Base-by-base conservation (phyloP, 2,329 filamentous ascomycete genomes). In the Hypoxylon sp. region DNA sequence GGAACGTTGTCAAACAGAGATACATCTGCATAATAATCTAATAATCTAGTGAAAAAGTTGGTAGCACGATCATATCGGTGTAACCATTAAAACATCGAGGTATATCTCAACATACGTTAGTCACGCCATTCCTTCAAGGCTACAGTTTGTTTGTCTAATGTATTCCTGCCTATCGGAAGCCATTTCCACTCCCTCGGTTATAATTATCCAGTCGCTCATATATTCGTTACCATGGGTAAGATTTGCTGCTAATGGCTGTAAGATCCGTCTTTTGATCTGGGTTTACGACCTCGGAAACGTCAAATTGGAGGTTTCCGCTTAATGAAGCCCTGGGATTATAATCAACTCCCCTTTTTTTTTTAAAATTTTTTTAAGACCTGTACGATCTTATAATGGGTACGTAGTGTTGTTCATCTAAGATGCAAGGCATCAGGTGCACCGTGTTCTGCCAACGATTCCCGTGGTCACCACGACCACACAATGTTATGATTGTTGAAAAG, bases 31-130 rank as follows among this genome's bases (percentile, higher is more conserved):
- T 36, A 56, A 25, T 51, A 60, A 63, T 51, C 49, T 17, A 17
- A n/a, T 36, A 60, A 63, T 51, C 49, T 17, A 17, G 13, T 36
- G 5, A 11, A 23, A 30, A 28, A 41, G 56, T 61, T 64, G 51
- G 51, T 58, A 56, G 49, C 30, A 67, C 51, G 30, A 19, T 46
- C 25, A 41, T 51, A 38, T 30, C 25, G 34, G 50, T 58, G 61
- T 59, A 53, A 63, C 59, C 17, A 55, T 49, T 56, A 17, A 51
- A n/a, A 57, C 25, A 9, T 48, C 19, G 11, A 58, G 14, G 28
- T 53, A 49, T 52, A 57, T 57, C 51, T 30, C 21, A 30, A 41
- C 59, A 48, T 49, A 49, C 14, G 59, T 53, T 53, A 30, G 38
- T 61, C 58, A 52, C 32, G 41, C 58, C 50, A 55, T 23, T 19